These are phyloP conservation scores for Staphylotrichum tortipilum DNA, from an alignment of 495 filamentous ascomycete genomes.

Conservation along the genomic window DNA sequence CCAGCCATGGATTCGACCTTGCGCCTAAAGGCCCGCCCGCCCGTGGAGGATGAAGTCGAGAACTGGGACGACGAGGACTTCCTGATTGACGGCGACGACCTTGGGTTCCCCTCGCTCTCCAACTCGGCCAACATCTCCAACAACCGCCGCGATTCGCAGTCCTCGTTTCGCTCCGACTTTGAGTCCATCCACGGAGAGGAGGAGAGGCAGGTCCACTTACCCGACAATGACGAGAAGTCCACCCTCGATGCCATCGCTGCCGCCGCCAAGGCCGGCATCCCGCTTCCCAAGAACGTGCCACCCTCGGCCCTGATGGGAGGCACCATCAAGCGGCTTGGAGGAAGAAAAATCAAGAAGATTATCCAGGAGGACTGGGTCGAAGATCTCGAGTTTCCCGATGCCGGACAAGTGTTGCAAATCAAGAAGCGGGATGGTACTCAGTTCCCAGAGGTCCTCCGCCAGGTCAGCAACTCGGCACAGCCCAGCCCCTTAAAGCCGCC, in stretches of 20 bases:
- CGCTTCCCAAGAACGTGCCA: constrained; percentile 82
- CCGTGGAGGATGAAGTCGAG: constrained; percentile 56
- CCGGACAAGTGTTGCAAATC: constrained; percentile 52
- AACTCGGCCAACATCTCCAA: constrained; percentile 44
- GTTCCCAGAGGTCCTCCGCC: constrained; percentile 61
- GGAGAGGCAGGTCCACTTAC: constrained; percentile 73
- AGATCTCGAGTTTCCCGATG: constrained; percentile 72
- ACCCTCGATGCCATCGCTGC: constrained; percentile 78
- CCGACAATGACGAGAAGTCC: constrained; percentile 68
- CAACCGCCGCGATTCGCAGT: constrained; percentile 64
- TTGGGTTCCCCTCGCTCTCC: constrained; percentile 57
- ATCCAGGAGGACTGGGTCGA: constrained; percentile 84
- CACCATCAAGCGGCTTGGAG: constrained; percentile 85
- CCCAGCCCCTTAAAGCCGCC: constrained; percentile 35
- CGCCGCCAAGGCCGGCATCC: constrained; percentile 81
- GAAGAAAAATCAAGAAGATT: constrained; percentile 68
- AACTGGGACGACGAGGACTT: constrained; percentile 87
- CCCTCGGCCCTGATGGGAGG: constrained; percentile 88
- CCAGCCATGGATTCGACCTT: constrained; percentile 46
- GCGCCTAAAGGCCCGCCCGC: constrained; percentile 46
- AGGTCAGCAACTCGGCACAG: constrained; percentile 45
- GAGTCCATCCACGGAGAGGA: constrained; percentile 70
- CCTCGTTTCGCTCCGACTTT: constrained; percentile 72
- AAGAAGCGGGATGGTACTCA: constrained; percentile 48
- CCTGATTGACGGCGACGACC: constrained; percentile 62